Evolutionary conservation across 805 yeast genomes (phyloP).

Genomic region (Saturnispora zaruensis): DNA sequence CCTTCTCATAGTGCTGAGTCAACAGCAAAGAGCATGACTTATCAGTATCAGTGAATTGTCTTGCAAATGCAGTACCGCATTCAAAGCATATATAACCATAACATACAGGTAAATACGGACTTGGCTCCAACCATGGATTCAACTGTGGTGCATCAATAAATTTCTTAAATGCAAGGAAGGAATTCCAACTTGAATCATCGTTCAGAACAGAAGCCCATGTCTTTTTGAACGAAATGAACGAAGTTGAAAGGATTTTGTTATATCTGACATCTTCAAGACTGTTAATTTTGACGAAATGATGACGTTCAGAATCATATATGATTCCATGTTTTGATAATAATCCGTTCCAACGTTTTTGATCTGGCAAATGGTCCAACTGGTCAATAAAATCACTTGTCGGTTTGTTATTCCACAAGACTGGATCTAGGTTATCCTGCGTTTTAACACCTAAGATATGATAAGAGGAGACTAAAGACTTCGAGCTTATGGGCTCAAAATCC

Average conservation of each 20-base stretch:
- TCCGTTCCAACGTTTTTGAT: background rate
- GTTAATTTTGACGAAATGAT: conserved; percentile 3
- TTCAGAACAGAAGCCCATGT: conserved; percentile 4
- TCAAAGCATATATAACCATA: conserved; percentile 1
- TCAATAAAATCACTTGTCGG: conserved; percentile 1
- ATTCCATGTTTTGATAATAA: conserved; percentile 3
- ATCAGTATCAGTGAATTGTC: background rate
- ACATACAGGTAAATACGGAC: conserved; percentile 4
- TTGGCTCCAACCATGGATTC: background rate
- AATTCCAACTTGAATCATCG: conserved; percentile 3
- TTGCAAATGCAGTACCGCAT: conserved; percentile 5
- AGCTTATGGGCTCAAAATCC: background rate
- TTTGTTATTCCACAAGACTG: background rate
- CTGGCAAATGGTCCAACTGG: conserved; percentile 1
- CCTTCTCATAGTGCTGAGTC: conserved; percentile 5
- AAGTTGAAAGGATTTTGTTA: conserved; percentile 3
- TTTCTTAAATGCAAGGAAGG: background rate
- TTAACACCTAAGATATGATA: conserved; percentile 1
- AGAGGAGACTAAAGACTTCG: background rate
- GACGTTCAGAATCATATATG: background rate
- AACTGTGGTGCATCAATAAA: background rate
- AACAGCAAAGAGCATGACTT: background rate
- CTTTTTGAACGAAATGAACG: conserved; percentile 2
- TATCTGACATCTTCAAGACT: conserved; percentile 1
- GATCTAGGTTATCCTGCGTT: conserved; percentile 4